Base-by-base conservation (phyloP, 1,284 basidiomycete species). In the Leccinum subrobustum region DNA sequence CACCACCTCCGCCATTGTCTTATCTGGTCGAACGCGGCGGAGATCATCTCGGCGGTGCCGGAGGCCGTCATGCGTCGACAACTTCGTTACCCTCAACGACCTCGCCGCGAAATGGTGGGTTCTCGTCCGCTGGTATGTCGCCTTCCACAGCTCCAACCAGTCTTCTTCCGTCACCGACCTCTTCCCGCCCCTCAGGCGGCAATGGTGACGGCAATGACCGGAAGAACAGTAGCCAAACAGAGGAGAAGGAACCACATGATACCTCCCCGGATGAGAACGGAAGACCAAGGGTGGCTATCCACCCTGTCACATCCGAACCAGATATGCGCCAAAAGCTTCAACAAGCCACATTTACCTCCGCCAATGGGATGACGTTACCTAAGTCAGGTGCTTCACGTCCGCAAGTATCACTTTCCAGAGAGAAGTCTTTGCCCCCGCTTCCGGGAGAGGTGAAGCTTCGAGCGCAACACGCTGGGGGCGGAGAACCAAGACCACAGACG, bases 1-100 rank as follows among this genome's bases (percentile, higher is more conserved):
- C 89, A 2, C 93, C 93, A 1, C 93, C 93, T 4, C 93, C 93
- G 3, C 89, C 92, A 2, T 72, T 95, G 60, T 91, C 91, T 0
- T 94, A 93, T 76, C 82, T 95, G 42, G 90, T 94, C 2, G 83
- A 85, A 64, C 83, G 90, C 57, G 78, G 82, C 51, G 77, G 77
- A 23, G 83, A 87, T 52, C 78, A 76, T 35, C 74, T 73, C 52
- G 73, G 71, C 39, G 73, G 76, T 48, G 6, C 64, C 4, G 71
- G 70, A 33, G 74, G 76, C 63, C 83, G 88, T 9, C 88, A 88
- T 69, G 78, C 81, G 29, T 91, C 90, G 16, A 87, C 87, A 9
- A 83, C 86, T 25, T 89, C 88, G 25, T 75, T 91, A 52, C 82
- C 84, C 6, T 84, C 85, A 23, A 78, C 81, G 57, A 70, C 78